Evolutionary conservation across 306 rosid genomes (phyloP).

Genomic region (Gastrolobium villosum): DNA sequence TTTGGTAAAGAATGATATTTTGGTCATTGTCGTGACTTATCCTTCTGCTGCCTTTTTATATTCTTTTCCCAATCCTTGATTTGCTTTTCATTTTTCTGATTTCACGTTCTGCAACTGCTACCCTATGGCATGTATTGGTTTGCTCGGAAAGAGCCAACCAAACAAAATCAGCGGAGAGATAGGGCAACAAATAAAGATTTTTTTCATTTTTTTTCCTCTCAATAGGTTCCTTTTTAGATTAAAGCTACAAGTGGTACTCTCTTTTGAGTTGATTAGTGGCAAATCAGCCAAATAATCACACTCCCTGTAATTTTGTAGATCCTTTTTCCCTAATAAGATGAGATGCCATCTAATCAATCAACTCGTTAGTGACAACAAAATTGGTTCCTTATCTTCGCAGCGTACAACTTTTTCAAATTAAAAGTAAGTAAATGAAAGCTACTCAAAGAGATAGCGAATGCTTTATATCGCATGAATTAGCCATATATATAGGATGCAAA

Average conservation of each 20-base stretch:
- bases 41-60: not conserved
- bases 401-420: conserved; percentile 31
- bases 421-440: conserved; percentile 15
- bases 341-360: conserved; percentile 25
- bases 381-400: conserved; percentile 40
- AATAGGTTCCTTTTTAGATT: conserved; percentile 12
- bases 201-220: not conserved
- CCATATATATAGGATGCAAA: not conserved
- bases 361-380: conserved; percentile 17
- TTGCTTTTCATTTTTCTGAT: not conserved
- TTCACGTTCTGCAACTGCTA: not conserved
- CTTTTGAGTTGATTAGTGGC: conserved; percentile 35
- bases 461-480: conserved; percentile 1
- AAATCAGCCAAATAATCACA: conserved; percentile 19
- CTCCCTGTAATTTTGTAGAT: not conserved
- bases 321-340: conserved; percentile 15
- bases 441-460: conserved; percentile 26
- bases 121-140: conserved; percentile 5
- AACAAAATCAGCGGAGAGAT: not conserved
- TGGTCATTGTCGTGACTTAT: no score
- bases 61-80: conserved; percentile 11
- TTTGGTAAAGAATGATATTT: no score
- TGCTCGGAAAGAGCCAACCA: conserved; percentile 29
- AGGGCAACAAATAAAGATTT: not conserved
- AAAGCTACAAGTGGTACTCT: conserved; percentile 15